These are phyloP conservation scores for Iberis pinnata DNA, from an alignment of 345 rosid genomes.

Conservation along the genomic window DNA sequence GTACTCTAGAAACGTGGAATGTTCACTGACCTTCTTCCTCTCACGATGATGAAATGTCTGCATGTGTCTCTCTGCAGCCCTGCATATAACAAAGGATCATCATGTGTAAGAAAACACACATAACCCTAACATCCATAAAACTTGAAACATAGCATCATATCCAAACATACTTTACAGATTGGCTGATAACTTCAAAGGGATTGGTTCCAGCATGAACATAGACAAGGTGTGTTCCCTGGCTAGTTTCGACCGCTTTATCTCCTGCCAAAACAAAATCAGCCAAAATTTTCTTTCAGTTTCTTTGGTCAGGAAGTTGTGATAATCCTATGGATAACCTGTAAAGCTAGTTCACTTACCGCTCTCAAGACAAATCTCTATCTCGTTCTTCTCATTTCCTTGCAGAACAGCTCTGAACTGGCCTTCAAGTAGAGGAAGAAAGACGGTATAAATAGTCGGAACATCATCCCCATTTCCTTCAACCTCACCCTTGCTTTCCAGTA, in stretches of 20 bases:
- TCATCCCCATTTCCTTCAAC: slow-evolving; percentile 42
- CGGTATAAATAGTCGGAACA: slow-evolving; percentile 60
- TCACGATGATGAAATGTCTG: slow-evolving; percentile 83
- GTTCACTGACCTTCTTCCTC: slow-evolving; percentile 59
- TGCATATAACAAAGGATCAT: slow-evolving; percentile 22
- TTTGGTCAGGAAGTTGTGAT: neutral
- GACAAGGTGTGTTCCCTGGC: slow-evolving; percentile 74
- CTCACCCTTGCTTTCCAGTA: slow-evolving; percentile 69
- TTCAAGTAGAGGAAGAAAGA: slow-evolving; percentile 91
- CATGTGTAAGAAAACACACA: neutral
- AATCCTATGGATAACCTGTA: neutral
- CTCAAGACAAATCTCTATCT: slow-evolving; percentile 54
- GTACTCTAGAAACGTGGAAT: neutral
- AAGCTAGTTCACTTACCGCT: slow-evolving; percentile 64
- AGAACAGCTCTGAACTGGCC: slow-evolving; percentile 91
- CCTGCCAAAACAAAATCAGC: slow-evolving; percentile 62
- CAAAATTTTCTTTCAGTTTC: slow-evolving; percentile 31
- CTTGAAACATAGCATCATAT: neutral
- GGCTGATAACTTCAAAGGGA: slow-evolving; percentile 88
- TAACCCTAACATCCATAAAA: slow-evolving; percentile 4
- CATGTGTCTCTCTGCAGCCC: slow-evolving; percentile 80
- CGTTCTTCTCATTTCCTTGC: slow-evolving; percentile 47
- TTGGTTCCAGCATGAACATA: slow-evolving; percentile 93
- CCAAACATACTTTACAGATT: slow-evolving; percentile 73
- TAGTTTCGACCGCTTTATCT: slow-evolving; percentile 78